Evolutionary conservation across 2,329 filamentous ascomycete species (phyloP).

Genomic region (Colletotrichum paranaense): DNA sequence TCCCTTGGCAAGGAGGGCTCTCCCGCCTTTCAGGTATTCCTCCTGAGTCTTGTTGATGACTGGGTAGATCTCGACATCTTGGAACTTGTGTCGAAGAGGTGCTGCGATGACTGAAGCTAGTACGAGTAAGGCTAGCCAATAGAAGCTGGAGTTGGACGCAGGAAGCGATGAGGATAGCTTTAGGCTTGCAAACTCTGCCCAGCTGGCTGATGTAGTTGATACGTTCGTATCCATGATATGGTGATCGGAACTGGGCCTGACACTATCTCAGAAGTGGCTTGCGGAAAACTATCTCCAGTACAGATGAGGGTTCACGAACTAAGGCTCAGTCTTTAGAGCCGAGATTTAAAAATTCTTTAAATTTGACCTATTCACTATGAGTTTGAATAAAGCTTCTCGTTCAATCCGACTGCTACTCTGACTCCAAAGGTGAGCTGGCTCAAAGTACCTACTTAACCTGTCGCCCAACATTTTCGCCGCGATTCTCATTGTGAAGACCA

Average conservation of each 20-base stretch:
- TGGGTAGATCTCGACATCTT: constrained; percentile 6
- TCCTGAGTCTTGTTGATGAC: constrained; percentile 19
- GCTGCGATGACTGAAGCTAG: neutral
- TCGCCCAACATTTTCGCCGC: too few species aligned
- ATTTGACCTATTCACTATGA: too few species aligned
- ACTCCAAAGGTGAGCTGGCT: neutral
- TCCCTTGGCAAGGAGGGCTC: constrained; percentile 8
- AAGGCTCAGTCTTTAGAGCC: too few species aligned
- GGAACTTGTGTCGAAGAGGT: neutral
- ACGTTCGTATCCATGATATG: constrained; percentile 2
- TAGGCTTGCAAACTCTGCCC: neutral
- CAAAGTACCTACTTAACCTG: neutral
- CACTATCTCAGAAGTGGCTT: neutral
- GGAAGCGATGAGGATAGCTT: neutral
- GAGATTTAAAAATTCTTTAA: too few species aligned
- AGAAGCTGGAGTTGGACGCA: neutral
- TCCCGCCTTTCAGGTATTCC: constrained; percentile 11
- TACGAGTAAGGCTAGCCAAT: neutral
- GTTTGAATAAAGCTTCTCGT: too few species aligned
- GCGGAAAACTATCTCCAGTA: neutral
- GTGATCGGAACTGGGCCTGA: neutral
- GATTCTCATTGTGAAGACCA: neutral
- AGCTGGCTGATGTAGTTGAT: neutral
- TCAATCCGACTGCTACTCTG: neutral
- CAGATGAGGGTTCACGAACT: neutral